Conservation (phyloP, 1,284 basidiomycete genomes). For the Wallemia mellicola region DNA sequence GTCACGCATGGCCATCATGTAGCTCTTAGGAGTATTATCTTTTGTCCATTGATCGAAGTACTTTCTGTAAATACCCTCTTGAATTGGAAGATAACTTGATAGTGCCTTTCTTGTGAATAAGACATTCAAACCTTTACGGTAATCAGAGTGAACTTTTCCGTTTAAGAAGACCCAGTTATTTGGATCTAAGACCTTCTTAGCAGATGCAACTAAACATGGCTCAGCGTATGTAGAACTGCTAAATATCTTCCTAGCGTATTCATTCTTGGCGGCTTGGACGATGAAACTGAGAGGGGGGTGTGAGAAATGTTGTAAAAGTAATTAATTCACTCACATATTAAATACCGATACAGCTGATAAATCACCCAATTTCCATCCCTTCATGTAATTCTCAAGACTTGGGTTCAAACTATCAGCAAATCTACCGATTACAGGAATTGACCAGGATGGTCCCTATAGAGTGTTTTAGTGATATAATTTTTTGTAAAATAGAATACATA, state of each 20-base stretch:
- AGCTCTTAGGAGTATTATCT: conserved; percentile 21
- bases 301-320: background rate
- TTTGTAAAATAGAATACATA: background rate
- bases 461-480: background rate
- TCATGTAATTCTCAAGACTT: conserved; percentile 60
- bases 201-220: conserved; percentile 77
- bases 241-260: conserved; percentile 68
- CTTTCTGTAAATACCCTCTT: conserved; percentile 55
- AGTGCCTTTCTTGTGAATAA: conserved; percentile 86
- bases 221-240: conserved; percentile 69
- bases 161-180: conserved; percentile 98
- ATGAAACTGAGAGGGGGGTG: conserved; percentile 37
- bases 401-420: conserved; percentile 69
- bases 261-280: conserved; percentile 76
- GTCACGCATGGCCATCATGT: conserved; percentile 74
- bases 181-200: conserved; percentile 54
- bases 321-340: conserved; percentile 41
- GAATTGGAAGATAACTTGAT: conserved; percentile 56
- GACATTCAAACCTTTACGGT: conserved; percentile 64
- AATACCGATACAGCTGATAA: conserved; percentile 71
- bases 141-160: conserved; percentile 78
- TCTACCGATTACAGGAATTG: conserved; percentile 77
- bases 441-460: conserved; percentile 35
- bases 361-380: conserved; percentile 57
- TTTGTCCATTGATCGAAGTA: conserved; percentile 42